Percentiles rank a stretch among this genome's conserved stretches.
phyloP scores from a whole-genome alignment of 2,329 filamentous ascomycete genomes.

The Massarina eburnea region DNA sequence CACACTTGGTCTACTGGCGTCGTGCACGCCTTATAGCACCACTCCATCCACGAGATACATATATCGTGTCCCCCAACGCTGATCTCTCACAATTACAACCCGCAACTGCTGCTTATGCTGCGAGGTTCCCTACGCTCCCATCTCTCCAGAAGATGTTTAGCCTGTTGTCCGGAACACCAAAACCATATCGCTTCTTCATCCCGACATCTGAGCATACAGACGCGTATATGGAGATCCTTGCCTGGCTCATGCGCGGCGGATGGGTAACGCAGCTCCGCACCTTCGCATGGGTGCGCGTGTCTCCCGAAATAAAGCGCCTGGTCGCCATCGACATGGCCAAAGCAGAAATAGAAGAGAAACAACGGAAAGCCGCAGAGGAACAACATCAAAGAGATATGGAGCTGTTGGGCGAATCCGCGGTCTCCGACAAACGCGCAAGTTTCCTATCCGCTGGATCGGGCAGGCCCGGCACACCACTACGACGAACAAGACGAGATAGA shows the following conservation, averaged over 20 bases:
- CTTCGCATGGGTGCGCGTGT: slow-evolving; percentile 85
- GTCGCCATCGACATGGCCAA: slow-evolving; percentile 71
- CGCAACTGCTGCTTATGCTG: slow-evolving; percentile 72
- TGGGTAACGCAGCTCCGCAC: slow-evolving; percentile 94
- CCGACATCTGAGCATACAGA: slow-evolving; percentile 85
- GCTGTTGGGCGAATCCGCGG: slow-evolving; percentile 27
- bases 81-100: slow-evolving; percentile 70
- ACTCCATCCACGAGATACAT: slow-evolving; percentile 84
- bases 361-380: slow-evolving; percentile 30
- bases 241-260: slow-evolving; percentile 87
- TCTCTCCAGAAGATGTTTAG: slow-evolving; percentile 85
- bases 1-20: slow-evolving; percentile 95
- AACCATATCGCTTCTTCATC: slow-evolving; percentile 80
- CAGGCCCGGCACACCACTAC: slow-evolving; percentile 33
- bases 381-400: slow-evolving; percentile 30
- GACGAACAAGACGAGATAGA: slow-evolving; percentile 10
- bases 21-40: slow-evolving; percentile 89
- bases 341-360: slow-evolving; percentile 34
- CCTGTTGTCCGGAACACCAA: slow-evolving; percentile 75
- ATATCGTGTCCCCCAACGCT: slow-evolving; percentile 88
- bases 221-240: slow-evolving; percentile 86
- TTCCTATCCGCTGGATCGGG: slow-evolving; percentile 27
- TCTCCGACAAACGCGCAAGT: slow-evolving; percentile 36
- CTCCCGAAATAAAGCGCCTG: slow-evolving; percentile 78
- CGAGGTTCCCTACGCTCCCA: slow-evolving; percentile 79